Base-by-base conservation (phyloP, 1,139 yeast species). In the Yamadazyma atlantica region DNA sequence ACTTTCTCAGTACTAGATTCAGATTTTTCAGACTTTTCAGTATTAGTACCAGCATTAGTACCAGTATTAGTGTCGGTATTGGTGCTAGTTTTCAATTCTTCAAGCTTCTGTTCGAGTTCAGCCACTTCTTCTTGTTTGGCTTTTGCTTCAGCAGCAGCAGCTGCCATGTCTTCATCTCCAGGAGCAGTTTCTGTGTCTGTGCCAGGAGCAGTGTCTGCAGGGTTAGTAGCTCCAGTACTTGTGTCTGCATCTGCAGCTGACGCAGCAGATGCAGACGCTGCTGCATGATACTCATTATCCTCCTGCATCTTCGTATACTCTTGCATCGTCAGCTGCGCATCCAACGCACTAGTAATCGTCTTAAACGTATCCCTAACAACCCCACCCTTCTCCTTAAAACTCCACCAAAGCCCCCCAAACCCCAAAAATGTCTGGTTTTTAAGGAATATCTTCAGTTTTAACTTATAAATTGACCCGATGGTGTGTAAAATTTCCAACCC, bases 401-500 rank as follows among this genome's bases (percentile, higher is more conserved):
- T 77, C 55, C 85, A 80, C 69, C 90, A 85, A 50, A 92, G 73
- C 3, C 97, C 96, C 6, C 94, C 85, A 54, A 89, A 71, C 1
- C 95, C 94, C 49, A 86, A 71, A 45, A 85, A 78, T 41, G 83
- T 82, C 53, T 87, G 95, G 36, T 74, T 73, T 50, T 75, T 76
- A 40, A 78, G 57, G 44, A 75, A 73, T 17, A 75, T 77, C 49
- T 65, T 73, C 23, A 89, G 78, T 54, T 88, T 88, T 49, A 84
- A 73, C 47, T 73, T 71, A 60, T 90, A 90, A 7, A 86, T 80
- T 28, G 75, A 68, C 13, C 97, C 97, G 41, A 90, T 80, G 1
- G 96, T 76, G 55, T 90, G 97, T 41, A 92, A 73, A 33, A 90
- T 83, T 57, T 90, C 96, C 36, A 89, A 67, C 7, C 97, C 97